Evolutionary conservation across 2,329 filamentous ascomycete species (phyloP).

Genomic region (Gnomoniopsis sp.): DNA sequence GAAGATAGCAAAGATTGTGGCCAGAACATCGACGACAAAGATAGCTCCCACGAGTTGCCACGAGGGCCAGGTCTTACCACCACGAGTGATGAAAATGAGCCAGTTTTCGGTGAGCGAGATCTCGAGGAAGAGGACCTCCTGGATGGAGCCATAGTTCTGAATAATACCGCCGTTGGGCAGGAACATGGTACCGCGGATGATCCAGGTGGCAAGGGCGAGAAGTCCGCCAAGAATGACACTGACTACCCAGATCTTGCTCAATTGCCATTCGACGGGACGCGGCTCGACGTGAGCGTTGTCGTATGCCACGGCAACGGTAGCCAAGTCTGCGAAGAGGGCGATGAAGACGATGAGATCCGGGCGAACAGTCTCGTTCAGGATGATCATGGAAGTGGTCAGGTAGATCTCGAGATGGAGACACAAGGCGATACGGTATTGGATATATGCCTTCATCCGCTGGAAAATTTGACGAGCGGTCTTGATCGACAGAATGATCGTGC

Average conservation of each 20-base stretch:
- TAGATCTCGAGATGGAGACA: conserved; percentile 74
- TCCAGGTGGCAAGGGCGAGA: conserved; percentile 69
- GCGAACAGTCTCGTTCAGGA: conserved; percentile 73
- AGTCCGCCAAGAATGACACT: conserved; percentile 64
- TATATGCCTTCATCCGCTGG: conserved; percentile 76
- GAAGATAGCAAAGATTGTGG: conserved; percentile 72
- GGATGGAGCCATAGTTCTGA: conserved; percentile 70
- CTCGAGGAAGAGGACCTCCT: conserved; percentile 72
- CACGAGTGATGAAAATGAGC: conserved; percentile 75
- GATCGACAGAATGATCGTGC: conserved; percentile 69
- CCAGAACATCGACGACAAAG: conserved; percentile 66
- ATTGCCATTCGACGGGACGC: conserved; percentile 75
- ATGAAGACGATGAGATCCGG: conserved; percentile 76
- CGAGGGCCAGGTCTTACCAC: conserved; percentile 69
- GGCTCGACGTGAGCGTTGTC: conserved; percentile 75
- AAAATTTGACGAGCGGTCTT: conserved; percentile 73
- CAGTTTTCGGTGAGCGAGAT: conserved; percentile 74
- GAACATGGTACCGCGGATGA: conserved; percentile 69
- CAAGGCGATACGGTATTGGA: conserved; percentile 73
- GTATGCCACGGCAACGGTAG: conserved; percentile 75
- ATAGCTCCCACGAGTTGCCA: conserved; percentile 73
- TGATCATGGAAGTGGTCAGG: conserved; percentile 74
- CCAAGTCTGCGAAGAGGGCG: conserved; percentile 74
- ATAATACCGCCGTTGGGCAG: conserved; percentile 68
- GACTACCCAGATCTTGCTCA: conserved; percentile 80